Percentiles rank a stretch among this genome's conserved stretches.
phyloP scores from a whole-genome alignment of 352 stramenopile species.

The Phytopythium montanum region DNA sequence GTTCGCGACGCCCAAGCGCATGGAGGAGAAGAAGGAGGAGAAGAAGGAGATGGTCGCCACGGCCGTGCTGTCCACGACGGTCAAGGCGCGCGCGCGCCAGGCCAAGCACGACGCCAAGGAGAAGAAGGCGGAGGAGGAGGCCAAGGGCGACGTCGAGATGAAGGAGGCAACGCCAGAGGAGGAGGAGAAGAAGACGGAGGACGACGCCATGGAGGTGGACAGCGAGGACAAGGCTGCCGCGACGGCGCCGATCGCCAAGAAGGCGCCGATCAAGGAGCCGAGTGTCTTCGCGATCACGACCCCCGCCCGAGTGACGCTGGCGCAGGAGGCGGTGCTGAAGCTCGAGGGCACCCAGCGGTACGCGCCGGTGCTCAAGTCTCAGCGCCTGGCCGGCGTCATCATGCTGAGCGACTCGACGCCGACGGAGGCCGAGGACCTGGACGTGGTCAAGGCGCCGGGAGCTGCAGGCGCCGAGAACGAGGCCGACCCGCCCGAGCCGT shows the following conservation, averaged over 20 bases:
- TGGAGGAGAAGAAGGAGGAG: constrained; percentile 99
- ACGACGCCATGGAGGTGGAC: constrained; percentile 75
- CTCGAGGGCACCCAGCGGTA: constrained; percentile 94
- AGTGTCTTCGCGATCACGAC: constrained; percentile 92
- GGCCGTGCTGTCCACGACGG: constrained; percentile 96
- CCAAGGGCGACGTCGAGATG: constrained; percentile 47
- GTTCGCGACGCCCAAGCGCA: constrained; percentile 97
- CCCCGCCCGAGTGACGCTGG: constrained; percentile 91
- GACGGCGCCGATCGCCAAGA: constrained; percentile 23
- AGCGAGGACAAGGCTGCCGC: constrained; percentile 43
- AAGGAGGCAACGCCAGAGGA: constrained; percentile 35
- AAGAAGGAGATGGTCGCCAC: constrained; percentile 98
- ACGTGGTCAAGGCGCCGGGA: constrained; percentile 90
- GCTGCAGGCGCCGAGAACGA: constrained; percentile 91
- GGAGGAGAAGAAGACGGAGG: constrained; percentile 50
- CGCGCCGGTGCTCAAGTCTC: constrained; percentile 68
- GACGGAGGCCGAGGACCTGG: constrained; percentile 91
- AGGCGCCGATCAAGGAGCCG: constrained; percentile 88
- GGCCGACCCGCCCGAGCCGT: constrained; percentile 93
- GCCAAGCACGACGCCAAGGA: constrained; percentile 91
- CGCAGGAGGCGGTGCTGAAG: constrained; percentile 89
- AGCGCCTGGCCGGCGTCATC: constrained; percentile 90
- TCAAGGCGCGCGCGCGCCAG: constrained; percentile 93
- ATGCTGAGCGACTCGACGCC: constrained; percentile 95
- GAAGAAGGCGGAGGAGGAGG: constrained; percentile 64